Conservation (phyloP, 2,329 filamentous ascomycete genomes). For the Trichoderma arundinaceum region DNA sequence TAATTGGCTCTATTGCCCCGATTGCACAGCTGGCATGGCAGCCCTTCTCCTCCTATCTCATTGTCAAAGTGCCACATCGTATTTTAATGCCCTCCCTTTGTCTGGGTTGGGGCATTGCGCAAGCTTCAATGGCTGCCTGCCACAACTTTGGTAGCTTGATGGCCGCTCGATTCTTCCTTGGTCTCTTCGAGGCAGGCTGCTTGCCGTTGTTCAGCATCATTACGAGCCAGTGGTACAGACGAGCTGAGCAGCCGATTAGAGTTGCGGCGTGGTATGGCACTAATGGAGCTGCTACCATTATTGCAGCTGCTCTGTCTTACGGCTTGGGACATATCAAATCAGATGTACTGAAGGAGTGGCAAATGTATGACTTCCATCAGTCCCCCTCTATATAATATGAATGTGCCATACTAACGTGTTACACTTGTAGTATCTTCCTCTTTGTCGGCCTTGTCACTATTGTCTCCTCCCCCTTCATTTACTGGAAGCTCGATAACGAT, state of each 20-base stretch:
- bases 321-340: slow-evolving; percentile 46
- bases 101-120: slow-evolving; percentile 53
- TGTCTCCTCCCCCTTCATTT: slow-evolving; percentile 55
- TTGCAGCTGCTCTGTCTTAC: slow-evolving; percentile 61
- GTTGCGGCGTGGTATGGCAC: slow-evolving; percentile 70
- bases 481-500: slow-evolving; percentile 65
- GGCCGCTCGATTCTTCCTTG: too few species aligned
- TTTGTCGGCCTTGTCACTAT: too few species aligned
- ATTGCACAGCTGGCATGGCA: slow-evolving; percentile 67
- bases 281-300: slow-evolving; percentile 62
- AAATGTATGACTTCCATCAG: too few species aligned
- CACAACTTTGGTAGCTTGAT: slow-evolving; percentile 47
- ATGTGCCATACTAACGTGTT: too few species aligned
- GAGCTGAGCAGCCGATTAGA: slow-evolving; percentile 64
- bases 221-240: slow-evolving; percentile 55
- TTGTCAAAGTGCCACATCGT: slow-evolving; percentile 64
- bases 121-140: slow-evolving; percentile 54
- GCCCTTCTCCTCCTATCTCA: slow-evolving; percentile 63
- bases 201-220: slow-evolving; percentile 55
- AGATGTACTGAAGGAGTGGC: too few species aligned
- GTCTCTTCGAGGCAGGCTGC: slow-evolving; percentile 58
- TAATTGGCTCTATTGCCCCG: slow-evolving; percentile 61
- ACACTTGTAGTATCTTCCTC: too few species aligned
- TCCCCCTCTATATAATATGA: too few species aligned
- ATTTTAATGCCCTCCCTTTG: slow-evolving; percentile 60